A percentile compares a stretch with the other conserved stretches of the same genome.
These are phyloP conservation scores for Rhipidocladum racemiflorum DNA, from an alignment of 176 grass and related monocot genomes.

Conservation along the genomic window DNA sequence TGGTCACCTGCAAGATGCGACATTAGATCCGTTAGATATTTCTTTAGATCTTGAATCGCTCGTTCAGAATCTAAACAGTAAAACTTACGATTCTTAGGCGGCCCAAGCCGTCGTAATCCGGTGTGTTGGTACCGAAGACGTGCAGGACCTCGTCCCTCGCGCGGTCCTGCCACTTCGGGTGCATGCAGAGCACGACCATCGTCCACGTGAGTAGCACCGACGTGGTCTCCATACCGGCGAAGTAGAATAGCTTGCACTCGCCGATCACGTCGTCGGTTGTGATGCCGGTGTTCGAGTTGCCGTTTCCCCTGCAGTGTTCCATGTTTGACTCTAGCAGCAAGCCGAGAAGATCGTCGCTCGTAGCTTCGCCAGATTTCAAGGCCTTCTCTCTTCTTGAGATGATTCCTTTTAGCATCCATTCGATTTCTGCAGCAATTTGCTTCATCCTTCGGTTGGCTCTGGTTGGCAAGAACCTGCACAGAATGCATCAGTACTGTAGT, in stretches of 20 bases:
- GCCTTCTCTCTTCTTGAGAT: conserved; percentile 56
- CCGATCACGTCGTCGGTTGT: conserved; percentile 68
- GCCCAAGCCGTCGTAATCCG: conserved; percentile 62
- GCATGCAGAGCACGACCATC: conserved; percentile 66
- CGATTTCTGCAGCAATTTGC: conserved; percentile 42
- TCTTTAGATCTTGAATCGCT: neutral
- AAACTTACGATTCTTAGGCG: conserved; percentile 53
- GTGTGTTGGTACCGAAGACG: conserved; percentile 39
- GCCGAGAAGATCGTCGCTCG: conserved; percentile 46
- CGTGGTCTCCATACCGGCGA: conserved; percentile 82
- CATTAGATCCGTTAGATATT: neutral
- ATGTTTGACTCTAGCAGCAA: conserved; percentile 71
- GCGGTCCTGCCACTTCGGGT: conserved; percentile 75
- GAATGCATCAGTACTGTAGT: neutral
- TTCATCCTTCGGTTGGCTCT: conserved; percentile 57
- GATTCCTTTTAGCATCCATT: conserved; percentile 46
- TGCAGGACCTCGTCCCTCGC: conserved; percentile 65
- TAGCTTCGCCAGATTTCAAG: conserved; percentile 10
- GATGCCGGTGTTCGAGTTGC: conserved; percentile 33
- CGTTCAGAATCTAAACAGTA: neutral
- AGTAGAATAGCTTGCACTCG: conserved; percentile 93
- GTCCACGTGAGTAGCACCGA: conserved; percentile 82
- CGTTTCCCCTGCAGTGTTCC: conserved; percentile 23
- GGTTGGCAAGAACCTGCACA: conserved; percentile 45
- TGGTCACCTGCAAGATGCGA: conserved; percentile 41